Conservation (phyloP, 306 rosid species). For the Purshia tridentata region DNA sequence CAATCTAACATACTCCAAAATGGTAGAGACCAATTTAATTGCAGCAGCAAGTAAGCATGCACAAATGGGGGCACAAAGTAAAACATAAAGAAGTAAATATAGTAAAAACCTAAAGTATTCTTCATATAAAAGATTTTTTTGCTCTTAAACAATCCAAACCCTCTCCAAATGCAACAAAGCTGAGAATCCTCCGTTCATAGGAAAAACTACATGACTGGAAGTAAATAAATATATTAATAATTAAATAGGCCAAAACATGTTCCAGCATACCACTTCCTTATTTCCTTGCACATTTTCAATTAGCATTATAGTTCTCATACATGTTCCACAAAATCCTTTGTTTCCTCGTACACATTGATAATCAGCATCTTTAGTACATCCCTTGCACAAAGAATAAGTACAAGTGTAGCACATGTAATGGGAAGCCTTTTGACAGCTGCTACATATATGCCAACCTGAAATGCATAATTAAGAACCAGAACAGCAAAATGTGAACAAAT, state of each 20-base stretch:
- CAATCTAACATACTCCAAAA: slow-evolving; percentile 12
- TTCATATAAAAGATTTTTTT: not conserved
- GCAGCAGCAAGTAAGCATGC: slow-evolving; percentile 24
- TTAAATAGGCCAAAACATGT: slow-evolving; percentile 20
- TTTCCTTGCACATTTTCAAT: slow-evolving; percentile 67
- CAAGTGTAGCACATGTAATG: slow-evolving; percentile 96
- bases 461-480: slow-evolving; percentile 12
- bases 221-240: not conserved
- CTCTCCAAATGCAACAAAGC: slow-evolving; percentile 11
- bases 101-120: not conserved
- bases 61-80: not conserved
- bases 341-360: slow-evolving; percentile 75
- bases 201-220: not conserved
- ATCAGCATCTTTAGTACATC: slow-evolving; percentile 78
- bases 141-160: not conserved
- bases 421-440: slow-evolving; percentile 71
- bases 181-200: not conserved
- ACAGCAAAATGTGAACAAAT: slow-evolving; percentile 8
- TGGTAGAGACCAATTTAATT: not conserved
- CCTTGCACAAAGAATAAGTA: slow-evolving; percentile 85
- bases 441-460: slow-evolving; percentile 99
- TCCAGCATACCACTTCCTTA: slow-evolving; percentile 63
- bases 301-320: slow-evolving; percentile 88
- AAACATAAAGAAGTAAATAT: not conserved
- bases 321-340: slow-evolving; percentile 85